These are phyloP conservation scores for Rhododendron ferrugineum DNA, from an alignment of 148 eudicot genomes.

Conservation along the genomic window DNA sequence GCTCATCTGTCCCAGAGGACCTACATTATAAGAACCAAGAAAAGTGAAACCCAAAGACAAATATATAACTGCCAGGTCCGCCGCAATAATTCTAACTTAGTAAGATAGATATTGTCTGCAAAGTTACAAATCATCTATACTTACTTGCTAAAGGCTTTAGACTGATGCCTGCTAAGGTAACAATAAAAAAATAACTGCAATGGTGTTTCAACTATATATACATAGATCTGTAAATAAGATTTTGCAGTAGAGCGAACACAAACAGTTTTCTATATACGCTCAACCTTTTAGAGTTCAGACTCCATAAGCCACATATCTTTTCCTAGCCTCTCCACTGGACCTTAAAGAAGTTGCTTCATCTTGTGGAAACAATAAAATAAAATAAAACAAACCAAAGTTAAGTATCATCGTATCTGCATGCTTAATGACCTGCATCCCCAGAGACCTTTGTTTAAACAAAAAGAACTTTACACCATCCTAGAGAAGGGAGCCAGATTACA, in stretches of 20 bases:
- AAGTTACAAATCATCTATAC: not conserved
- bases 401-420: not conserved
- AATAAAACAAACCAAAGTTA: not conserved
- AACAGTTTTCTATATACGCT: not conserved
- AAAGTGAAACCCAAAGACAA: conserved; percentile 1
- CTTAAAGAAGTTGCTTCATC: not conserved
- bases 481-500: not conserved
- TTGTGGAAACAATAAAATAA: not conserved
- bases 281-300: not conserved
- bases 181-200: not conserved
- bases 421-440: not conserved
- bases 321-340: not conserved
- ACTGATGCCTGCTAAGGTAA: not conserved
- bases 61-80: not conserved
- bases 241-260: not conserved
- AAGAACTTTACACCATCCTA: not conserved
- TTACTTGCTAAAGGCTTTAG: not conserved
- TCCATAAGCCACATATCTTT: not conserved
- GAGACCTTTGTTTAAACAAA: not conserved
- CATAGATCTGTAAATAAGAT: not conserved
- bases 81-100: not conserved
- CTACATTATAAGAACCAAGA: conserved; percentile 30
- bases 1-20: conserved; percentile 51
- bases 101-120: not conserved
- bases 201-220: not conserved